Conservation (phyloP, 768 basidiomycete genomes). For the Phylloporus sp. region DNA sequence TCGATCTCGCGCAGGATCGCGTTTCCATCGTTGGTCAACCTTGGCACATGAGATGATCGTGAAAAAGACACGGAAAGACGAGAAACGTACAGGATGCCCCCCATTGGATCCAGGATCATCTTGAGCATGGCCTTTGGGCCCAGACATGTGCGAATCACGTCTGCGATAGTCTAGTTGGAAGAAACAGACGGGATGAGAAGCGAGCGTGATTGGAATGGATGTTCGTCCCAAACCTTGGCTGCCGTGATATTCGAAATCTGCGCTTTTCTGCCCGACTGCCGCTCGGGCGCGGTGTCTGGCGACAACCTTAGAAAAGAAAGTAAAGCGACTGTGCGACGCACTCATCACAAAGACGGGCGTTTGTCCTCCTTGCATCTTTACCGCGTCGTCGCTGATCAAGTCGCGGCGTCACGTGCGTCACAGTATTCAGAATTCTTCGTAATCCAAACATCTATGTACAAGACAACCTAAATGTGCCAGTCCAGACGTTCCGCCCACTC, state of each 20-base stretch:
- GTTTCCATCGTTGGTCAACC: slow-evolving; percentile 98
- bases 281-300: slow-evolving; percentile 86
- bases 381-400: neutral
- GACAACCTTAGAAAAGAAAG: neutral
- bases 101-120: slow-evolving; percentile 99
- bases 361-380: slow-evolving; percentile 40
- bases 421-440: neutral
- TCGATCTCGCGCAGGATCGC: slow-evolving; percentile 98
- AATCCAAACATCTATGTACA: neutral
- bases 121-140: slow-evolving; percentile 99
- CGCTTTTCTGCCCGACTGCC: slow-evolving; percentile 91
- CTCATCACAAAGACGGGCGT: slow-evolving; percentile 85
- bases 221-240: slow-evolving; percentile 61
- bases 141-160: slow-evolving; percentile 95
- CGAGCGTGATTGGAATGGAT: rapidly evolving
- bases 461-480: neutral
- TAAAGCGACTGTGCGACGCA: slow-evolving; percentile 25
- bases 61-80: neutral
- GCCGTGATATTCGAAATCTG: slow-evolving; percentile 97
- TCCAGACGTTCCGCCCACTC: neutral
- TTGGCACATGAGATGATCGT: slow-evolving; percentile 27
- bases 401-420: slow-evolving; percentile 2
- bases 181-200: neutral
- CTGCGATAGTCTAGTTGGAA: slow-evolving; percentile 77
- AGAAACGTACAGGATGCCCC: slow-evolving; percentile 80